Percentiles rank a stretch among this genome's conserved stretches.
These are phyloP conservation scores for Stemphylium vesicarium DNA, from an alignment of 2,329 filamentous ascomycete genomes.

Conservation along the genomic window DNA sequence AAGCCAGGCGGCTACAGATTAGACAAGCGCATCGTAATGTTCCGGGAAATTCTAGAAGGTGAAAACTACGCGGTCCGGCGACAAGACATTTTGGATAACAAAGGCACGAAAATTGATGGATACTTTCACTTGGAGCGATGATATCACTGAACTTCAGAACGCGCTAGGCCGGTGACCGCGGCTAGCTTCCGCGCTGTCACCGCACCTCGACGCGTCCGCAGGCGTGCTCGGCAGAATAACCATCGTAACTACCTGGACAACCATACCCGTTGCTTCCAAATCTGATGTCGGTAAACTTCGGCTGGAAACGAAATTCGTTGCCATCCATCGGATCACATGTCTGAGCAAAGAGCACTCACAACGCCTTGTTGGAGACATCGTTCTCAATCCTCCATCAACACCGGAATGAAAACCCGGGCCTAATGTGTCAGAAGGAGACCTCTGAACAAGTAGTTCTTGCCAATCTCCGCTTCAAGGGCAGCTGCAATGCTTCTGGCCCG, in stretches of 20 bases:
- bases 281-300: neutral
- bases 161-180: conserved; percentile 24
- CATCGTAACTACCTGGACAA: neutral
- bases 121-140: conserved; percentile 18
- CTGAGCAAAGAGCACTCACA: neutral
- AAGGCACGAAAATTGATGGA: conserved; percentile 2
- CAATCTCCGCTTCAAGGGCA: no score
- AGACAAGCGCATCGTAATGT: neutral
- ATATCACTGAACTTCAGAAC: conserved; percentile 24
- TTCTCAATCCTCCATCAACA: no score
- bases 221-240: neutral
- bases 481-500: no score
- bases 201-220: neutral
- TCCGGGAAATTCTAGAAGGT: neutral
- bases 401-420: no score
- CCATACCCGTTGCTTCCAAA: neutral
- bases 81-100: neutral
- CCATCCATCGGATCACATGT: neutral
- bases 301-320: neutral
- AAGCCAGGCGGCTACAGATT: neutral
- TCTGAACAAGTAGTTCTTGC: no score
- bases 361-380: no score
- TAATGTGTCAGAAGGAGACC: no score
- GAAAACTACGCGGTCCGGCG: neutral
- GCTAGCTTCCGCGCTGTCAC: conserved; percentile 14